A percentile compares a stretch with the other conserved stretches of the same genome.
phyloP scores from a whole-genome alignment of 2,329 filamentous ascomycete species.

The Stylonectria norvegica region DNA sequence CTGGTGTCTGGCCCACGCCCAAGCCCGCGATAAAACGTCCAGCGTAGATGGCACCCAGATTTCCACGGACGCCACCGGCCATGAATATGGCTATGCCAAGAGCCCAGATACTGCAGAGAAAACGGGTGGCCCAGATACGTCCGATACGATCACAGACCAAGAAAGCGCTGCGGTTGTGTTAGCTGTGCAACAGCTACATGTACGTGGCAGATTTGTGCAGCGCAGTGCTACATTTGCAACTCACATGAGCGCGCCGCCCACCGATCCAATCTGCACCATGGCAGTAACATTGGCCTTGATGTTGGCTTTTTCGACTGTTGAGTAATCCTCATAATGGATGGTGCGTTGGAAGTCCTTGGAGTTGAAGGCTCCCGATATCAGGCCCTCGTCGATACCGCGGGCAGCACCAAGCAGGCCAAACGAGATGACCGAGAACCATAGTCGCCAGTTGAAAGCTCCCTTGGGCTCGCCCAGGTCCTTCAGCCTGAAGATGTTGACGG shows the following conservation, averaged over 20 bases:
- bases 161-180: conserved; percentile 45
- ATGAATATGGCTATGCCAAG: conserved; percentile 58
- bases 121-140: conserved; percentile 59
- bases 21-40: conserved; percentile 65
- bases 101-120: conserved; percentile 56
- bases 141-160: conserved; percentile 58
- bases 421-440: conserved; percentile 73
- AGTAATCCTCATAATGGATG: conserved; percentile 56
- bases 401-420: conserved; percentile 75
- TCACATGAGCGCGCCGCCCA: conserved; percentile 63
- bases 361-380: conserved; percentile 70
- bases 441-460: conserved; percentile 71
- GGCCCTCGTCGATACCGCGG: conserved; percentile 75
- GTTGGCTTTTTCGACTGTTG: conserved; percentile 54
- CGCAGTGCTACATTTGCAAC: not conserved
- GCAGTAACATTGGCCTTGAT: conserved; percentile 73
- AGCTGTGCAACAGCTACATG: too few relatives aligned
- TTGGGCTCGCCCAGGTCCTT: conserved; percentile 63
- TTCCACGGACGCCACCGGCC: conserved; percentile 48
- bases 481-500: conserved; percentile 61
- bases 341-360: conserved; percentile 60
- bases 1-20: conserved; percentile 64
- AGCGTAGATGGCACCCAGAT: conserved; percentile 56
- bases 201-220: too few relatives aligned
- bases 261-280: conserved; percentile 78